These are phyloP conservation scores for Pleurotus giganteus DNA, from an alignment of 768 basidiomycete species.

Conservation along the genomic window DNA sequence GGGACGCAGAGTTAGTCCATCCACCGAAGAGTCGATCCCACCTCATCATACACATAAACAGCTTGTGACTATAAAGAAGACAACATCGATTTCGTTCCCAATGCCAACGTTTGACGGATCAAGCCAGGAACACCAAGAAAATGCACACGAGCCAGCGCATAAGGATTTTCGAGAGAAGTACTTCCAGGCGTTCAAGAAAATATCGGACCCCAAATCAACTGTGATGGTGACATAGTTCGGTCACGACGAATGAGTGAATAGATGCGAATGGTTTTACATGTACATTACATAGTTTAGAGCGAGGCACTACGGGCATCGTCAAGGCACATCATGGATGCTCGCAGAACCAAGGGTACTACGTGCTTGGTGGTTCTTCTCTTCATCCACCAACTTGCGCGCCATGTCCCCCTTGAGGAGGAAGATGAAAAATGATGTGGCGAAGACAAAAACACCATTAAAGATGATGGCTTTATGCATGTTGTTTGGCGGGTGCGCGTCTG, in stretches of 20 bases:
- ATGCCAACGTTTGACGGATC: slow-evolving; percentile 58
- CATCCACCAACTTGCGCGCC: slow-evolving; percentile 60
- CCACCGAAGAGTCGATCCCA: not conserved
- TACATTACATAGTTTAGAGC: too few species aligned
- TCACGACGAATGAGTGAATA: not conserved
- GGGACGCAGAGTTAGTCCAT: slow-evolving; percentile 76
- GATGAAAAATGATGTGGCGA: slow-evolving; percentile 35
- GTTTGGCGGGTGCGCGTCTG: slow-evolving; percentile 61
- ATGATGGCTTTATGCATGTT: slow-evolving; percentile 72
- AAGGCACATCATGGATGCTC: too few species aligned
- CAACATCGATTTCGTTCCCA: slow-evolving; percentile 37
- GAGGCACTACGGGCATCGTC: too few species aligned
- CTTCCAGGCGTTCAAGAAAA: slow-evolving; percentile 74
- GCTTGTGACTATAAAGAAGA: slow-evolving; percentile 91
- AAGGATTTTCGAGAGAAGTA: slow-evolving; percentile 87
- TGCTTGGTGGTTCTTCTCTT: slow-evolving; percentile 38
- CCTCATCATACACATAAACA: slow-evolving; percentile 25
- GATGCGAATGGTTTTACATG: too few species aligned
- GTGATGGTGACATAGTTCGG: not conserved
- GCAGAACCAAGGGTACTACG: not conserved
- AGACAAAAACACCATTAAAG: slow-evolving; percentile 56
- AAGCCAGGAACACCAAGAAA: slow-evolving; percentile 12
- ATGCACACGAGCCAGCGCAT: slow-evolving; percentile 71
- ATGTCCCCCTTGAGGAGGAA: slow-evolving; percentile 62
- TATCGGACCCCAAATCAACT: not conserved